Evolutionary conservation across 495 filamentous ascomycete genomes (phyloP).

Genomic region (Chaetomium fimeti): DNA sequence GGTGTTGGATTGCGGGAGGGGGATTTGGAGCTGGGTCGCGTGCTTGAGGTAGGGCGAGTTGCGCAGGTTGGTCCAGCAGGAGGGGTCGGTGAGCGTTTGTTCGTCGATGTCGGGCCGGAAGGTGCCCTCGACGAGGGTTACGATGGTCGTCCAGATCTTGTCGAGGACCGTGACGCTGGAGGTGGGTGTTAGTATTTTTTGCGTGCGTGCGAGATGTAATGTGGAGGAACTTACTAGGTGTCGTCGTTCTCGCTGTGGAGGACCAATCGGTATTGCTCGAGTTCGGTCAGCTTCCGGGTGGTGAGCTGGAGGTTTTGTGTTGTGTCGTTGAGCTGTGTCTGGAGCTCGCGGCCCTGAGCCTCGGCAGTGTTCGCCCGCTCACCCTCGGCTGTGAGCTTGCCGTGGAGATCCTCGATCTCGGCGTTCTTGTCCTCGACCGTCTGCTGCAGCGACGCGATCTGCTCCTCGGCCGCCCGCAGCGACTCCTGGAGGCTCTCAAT

Average conservation of each 20-base stretch:
- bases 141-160: constrained; percentile 42
- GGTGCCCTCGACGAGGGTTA: constrained; percentile 37
- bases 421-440: constrained; percentile 35
- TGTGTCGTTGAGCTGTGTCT: constrained; percentile 32
- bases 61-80: constrained; percentile 43
- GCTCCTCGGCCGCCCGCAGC: constrained; percentile 33
- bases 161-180: constrained; percentile 37
- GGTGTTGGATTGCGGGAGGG: constrained; percentile 39
- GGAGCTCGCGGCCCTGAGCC: constrained; percentile 33
- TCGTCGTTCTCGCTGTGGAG: constrained; percentile 35
- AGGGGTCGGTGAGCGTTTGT: constrained; percentile 34
- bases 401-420: constrained; percentile 33
- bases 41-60: constrained; percentile 41
- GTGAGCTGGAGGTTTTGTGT: constrained; percentile 27
- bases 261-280: constrained; percentile 35
- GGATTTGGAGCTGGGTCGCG: constrained; percentile 37
- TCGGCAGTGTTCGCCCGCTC: constrained; percentile 33
- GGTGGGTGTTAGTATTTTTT: background rate
- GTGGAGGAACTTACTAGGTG: constrained; percentile 30
- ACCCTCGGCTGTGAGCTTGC: constrained; percentile 30
- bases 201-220: background rate
- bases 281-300: constrained; percentile 28
- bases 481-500: constrained; percentile 34
- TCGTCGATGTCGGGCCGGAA: constrained; percentile 41
- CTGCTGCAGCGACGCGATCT: constrained; percentile 33